phyloP scores from a whole-genome alignment of 148 eudicot species.

The Vaccinium macrocarpon region DNA sequence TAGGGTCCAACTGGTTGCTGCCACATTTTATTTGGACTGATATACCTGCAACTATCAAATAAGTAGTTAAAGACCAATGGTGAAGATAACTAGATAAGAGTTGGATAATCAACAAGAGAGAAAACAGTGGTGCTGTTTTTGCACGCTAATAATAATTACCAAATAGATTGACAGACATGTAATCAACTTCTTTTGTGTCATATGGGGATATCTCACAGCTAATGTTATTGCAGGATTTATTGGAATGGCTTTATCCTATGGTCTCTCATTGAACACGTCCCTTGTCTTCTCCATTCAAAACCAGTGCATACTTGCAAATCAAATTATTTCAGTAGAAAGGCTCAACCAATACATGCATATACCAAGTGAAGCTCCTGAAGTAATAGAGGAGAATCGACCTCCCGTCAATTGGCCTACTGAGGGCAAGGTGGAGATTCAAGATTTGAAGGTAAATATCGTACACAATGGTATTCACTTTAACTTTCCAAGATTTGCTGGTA shows the following conservation, averaged over 20 bases:
- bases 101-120: not conserved
- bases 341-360: slow-evolving; percentile 78
- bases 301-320: slow-evolving; percentile 76
- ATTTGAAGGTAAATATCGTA: slow-evolving; percentile 2
- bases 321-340: slow-evolving; percentile 86
- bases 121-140: not conserved
- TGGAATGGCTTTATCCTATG: slow-evolving; percentile 95
- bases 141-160: not conserved
- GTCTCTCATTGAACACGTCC: slow-evolving; percentile 74
- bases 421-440: slow-evolving; percentile 15
- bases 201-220: not conserved
- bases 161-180: not conserved
- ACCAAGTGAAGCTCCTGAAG: slow-evolving; percentile 90
- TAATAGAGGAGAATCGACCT: slow-evolving; percentile 41
- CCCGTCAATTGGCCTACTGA: not conserved
- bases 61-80: not conserved
- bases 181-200: not conserved
- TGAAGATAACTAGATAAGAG: not conserved
- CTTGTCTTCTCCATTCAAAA: slow-evolving; percentile 74
- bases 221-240: slow-evolving; percentile 63
- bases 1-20: not conserved
- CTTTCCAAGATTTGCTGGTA: not conserved
- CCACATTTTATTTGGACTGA: not conserved
- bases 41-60: not conserved
- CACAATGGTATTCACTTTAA: not conserved